Evolutionary conservation across 345 rosid genomes (phyloP).

Genomic region (Carallia brachiata): DNA sequence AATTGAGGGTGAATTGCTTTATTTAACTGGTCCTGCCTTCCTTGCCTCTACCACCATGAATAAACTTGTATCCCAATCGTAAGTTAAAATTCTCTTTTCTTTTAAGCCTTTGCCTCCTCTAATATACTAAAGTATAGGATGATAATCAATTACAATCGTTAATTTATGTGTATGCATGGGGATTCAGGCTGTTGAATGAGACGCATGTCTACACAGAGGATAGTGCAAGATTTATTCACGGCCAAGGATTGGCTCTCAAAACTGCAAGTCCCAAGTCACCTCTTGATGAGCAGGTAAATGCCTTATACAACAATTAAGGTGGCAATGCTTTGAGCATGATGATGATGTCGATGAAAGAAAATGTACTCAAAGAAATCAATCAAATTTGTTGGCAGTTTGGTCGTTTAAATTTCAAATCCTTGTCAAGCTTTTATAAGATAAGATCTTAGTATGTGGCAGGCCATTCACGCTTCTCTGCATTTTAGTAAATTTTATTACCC

Average conservation of each 20-base stretch:
- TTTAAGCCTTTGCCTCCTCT: background rate
- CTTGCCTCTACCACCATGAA: constrained; percentile 82
- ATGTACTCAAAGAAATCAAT: too few species aligned
- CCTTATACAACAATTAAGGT: constrained; percentile 23
- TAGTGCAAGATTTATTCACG: constrained; percentile 85
- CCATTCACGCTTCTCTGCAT: too few species aligned
- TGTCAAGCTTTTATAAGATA: too few species aligned
- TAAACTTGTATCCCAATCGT: constrained; percentile 72
- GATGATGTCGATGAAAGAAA: too few species aligned
- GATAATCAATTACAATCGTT: background rate
- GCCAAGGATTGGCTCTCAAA: constrained; percentile 77
- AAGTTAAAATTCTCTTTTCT: constrained; percentile 45
- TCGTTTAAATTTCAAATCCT: too few species aligned
- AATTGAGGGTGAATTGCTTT: constrained; percentile 64
- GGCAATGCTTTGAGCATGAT: too few species aligned
- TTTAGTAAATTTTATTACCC: too few species aligned
- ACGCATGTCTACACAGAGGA: constrained; percentile 92
- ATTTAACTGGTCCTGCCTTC: constrained; percentile 76
- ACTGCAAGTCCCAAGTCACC: constrained; percentile 30
- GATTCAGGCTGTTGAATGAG: constrained; percentile 75
- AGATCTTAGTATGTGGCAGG: too few species aligned
- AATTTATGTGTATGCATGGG: background rate
- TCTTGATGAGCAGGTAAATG: constrained; percentile 19
- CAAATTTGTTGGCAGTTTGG: too few species aligned
- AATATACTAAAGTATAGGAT: too few species aligned